A percentile compares a stretch with the other conserved stretches of the same genome.
Conservation (phyloP, 2,329 filamentous ascomycete genomes). For the Epichloe festucae region DNA sequence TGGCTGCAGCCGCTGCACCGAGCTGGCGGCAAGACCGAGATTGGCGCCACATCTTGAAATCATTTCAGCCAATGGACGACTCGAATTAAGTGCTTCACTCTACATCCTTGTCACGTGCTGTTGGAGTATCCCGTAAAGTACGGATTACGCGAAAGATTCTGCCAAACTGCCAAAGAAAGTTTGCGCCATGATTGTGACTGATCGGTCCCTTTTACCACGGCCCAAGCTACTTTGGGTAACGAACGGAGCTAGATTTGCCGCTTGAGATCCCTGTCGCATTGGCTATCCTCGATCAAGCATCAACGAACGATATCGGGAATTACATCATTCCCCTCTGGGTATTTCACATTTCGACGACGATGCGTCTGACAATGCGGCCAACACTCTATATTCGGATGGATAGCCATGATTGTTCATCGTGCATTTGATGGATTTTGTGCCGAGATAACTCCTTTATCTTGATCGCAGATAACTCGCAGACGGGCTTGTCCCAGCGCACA, state of each 20-base stretch:
- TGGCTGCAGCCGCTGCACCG: not conserved
- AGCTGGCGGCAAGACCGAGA: not conserved
- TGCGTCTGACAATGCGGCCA: no score
- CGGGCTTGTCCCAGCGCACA: no score
- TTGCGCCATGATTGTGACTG: not conserved
- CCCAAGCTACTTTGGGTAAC: not conserved
- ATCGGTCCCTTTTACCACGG: not conserved
- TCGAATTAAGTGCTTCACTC: not conserved
- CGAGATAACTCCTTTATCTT: not conserved
- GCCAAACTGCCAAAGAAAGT: not conserved
- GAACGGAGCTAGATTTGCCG: not conserved
- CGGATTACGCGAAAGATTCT: not conserved
- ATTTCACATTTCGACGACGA: not conserved
- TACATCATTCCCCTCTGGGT: not conserved
- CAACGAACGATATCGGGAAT: not conserved
- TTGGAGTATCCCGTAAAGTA: not conserved
- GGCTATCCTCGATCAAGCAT: not conserved
- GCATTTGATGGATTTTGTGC: no score
- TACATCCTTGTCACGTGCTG: constrained; percentile 6
- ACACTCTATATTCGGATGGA: no score
- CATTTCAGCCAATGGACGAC: not conserved
- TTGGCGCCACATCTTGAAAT: not conserved
- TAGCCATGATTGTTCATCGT: no score
- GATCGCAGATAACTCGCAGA: no score
- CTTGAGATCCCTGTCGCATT: not conserved